Conservation (phyloP, 371 early-diverging fungal species). For the Entomophthora muscae region DNA sequence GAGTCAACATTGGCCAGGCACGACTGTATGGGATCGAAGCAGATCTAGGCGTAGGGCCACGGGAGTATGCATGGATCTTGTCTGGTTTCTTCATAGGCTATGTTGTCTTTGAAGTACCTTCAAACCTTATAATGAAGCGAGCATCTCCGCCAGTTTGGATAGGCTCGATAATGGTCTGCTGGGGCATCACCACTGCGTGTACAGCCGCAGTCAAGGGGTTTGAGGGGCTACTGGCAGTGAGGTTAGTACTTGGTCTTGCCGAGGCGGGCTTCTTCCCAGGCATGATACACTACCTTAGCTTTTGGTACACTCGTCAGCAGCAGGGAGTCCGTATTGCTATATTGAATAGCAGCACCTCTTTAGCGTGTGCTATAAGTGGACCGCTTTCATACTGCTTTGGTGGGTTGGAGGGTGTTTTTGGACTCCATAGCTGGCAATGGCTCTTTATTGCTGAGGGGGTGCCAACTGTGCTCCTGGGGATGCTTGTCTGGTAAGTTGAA, state of each 20-base stretch:
- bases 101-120: background rate
- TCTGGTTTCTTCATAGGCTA: background rate
- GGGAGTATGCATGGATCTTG: background rate
- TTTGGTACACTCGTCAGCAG: slow-evolving; percentile 61
- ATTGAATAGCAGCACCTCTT: slow-evolving; percentile 40
- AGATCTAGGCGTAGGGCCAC: background rate
- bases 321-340: slow-evolving; percentile 45
- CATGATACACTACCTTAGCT: slow-evolving; percentile 43
- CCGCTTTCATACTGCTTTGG: too few relatives aligned
- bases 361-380: too few relatives aligned
- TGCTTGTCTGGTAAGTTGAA: slow-evolving; percentile 18
- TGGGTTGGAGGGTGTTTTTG: slow-evolving; percentile 29
- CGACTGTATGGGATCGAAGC: background rate
- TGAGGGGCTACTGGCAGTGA: slow-evolving; percentile 27
- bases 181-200: background rate
- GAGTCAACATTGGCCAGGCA: background rate
- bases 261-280: slow-evolving; percentile 58
- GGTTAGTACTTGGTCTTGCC: slow-evolving; percentile 49
- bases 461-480: slow-evolving; percentile 21
- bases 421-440: slow-evolving; percentile 34
- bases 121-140: background rate
- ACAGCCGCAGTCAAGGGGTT: slow-evolving; percentile 15
- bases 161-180: background rate
- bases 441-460: slow-evolving; percentile 29
- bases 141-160: background rate